A percentile compares a stretch with the other conserved stretches of the same genome.
These are phyloP conservation scores for Suillus subaureus DNA, from an alignment of 768 basidiomycete species.

Conservation along the genomic window DNA sequence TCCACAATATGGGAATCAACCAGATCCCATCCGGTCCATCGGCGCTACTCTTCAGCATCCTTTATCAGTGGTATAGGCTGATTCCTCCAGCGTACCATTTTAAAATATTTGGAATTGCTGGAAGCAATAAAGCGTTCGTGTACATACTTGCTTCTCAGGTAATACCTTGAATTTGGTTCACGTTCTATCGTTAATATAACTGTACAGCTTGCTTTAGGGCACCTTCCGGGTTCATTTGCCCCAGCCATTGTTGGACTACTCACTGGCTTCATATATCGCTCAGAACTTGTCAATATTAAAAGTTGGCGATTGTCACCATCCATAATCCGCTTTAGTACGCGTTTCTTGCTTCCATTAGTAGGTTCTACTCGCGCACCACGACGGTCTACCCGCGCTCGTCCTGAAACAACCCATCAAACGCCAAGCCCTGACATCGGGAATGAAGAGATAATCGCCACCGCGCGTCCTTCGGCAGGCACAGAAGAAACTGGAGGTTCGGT, in stretches of 20 bases:
- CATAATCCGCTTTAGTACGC: slow-evolving; percentile 55
- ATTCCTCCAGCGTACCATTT: slow-evolving; percentile 79
- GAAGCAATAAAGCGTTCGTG: slow-evolving; percentile 76
- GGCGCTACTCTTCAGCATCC: slow-evolving; percentile 73
- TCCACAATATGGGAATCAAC: slow-evolving; percentile 71
- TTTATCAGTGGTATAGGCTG: slow-evolving; percentile 82
- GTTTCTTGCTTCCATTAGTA: slow-evolving; percentile 65
- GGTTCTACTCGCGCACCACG: slow-evolving; percentile 65
- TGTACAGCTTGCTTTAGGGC: slow-evolving; percentile 66
- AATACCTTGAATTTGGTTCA: slow-evolving; percentile 10
- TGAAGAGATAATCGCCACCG: slow-evolving; percentile 68
- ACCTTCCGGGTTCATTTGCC: slow-evolving; percentile 65
- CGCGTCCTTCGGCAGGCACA: slow-evolving; percentile 40
- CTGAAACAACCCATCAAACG: slow-evolving; percentile 46
- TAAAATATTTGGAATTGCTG: slow-evolving; percentile 69
- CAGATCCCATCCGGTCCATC: slow-evolving; percentile 75
- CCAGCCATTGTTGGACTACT: slow-evolving; percentile 67
- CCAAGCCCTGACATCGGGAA: slow-evolving; percentile 33
- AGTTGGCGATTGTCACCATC: slow-evolving; percentile 72
- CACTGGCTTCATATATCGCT: slow-evolving; percentile 78
- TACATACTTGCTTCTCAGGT: slow-evolving; percentile 80
- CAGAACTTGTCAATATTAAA: slow-evolving; percentile 79
- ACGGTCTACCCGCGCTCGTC: slow-evolving; percentile 73
- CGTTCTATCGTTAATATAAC: slow-evolving; percentile 14
- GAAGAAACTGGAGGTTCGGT: slow-evolving; percentile 48